Base-by-base conservation (phyloP, 768 basidiomycete genomes). In the Tephrocybe sp. region DNA sequence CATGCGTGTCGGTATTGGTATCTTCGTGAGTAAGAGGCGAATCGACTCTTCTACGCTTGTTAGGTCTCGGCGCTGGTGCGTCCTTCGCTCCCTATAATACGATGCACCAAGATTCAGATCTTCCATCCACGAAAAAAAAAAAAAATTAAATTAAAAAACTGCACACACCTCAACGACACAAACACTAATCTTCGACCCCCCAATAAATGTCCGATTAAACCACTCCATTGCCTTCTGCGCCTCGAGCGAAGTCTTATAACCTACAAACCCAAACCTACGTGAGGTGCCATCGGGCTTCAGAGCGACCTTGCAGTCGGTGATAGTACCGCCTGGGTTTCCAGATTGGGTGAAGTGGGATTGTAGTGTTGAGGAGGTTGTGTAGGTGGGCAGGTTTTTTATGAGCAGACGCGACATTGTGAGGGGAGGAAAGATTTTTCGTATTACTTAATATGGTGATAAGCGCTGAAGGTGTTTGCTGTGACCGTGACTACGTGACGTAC, bases 221-320 rank as follows among this genome's bases (percentile, higher is more conserved):
- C 89, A 98, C 32, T 85, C 79, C 63, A 79, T 81, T 0, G 90
- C 94, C 4, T 75, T 73, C 5, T 68, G 50, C 0, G 96, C 96
- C 52, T 97, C 89, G 23, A 78, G 72, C 26, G 85, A 76, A 0
- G 85, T 80, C 69, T 89, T 92, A 75, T 84, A 98, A 0, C 97
- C 97, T 8, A 96, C 76, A 62, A 98, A 99, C 0, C 89, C 97
- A 65, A 99, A 95, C 31, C 90, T 77, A 7, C 97, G 76, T 0
- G 88, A 85, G 0, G 84, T 85, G 1, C 92, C 93, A 63, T 92
- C 85, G 0, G 68, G 71, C 66, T 90, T 89, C 22, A 75, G 75
- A 3, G 92, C 82, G 45, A 98, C 77, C 65, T 90, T 90, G 44
- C 85, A 75, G 70, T 98, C 97, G 4, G 97, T 99, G 40, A 97